Evolutionary conservation across 192 early-diverging fungal species (phyloP), one percentile per base, ranked within the genome.

Genomic region (Coemansia asiatica): DNA sequence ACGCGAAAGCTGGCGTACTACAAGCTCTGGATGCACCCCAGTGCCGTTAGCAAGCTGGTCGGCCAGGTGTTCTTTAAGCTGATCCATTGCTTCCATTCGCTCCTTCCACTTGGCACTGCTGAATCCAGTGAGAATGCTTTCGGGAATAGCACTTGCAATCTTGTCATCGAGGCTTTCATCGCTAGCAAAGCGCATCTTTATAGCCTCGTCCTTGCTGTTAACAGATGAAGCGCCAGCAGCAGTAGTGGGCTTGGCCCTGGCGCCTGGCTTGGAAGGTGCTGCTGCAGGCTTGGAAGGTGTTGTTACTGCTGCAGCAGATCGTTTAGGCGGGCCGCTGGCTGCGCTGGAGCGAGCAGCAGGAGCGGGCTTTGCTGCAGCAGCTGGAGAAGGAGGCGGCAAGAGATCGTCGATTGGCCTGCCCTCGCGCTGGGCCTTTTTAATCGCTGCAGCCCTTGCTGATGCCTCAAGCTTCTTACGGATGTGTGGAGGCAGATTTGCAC

Each of bases 91-190:
- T 65, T 87, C 93, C 70, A 98, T 78, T 16, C 97, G 84, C 3
- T 85, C 82, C 67, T 99, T 99, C 97, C 97, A 99, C 55, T 83
- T 82, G 4, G 87, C 74, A 58, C 91, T 90, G 0, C 75, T 72
- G 50, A 96, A 83, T 31, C 89, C 82, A 4, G 72, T 71, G 46
- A 89, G 81, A 36, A 93, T 63, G 0, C 76, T 80, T 31, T 82
- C 85, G 4, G 88, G 84, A 57, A 92, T 68, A 19, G 85, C 82
- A 26, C 85, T 87, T 10, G 85, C 81, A 33, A 91, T 86, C 33
- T 76, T 76, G 9, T 88, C 87, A 51, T 88, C 89, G 40, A 88
- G 65, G 51, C 62, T 72, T 12, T 86, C 87, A 29, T 90, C 85
- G 23, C 93, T 93, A 31, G 87, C 87, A 21, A 88, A 74, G 46